Conservation (phyloP, 2,329 filamentous ascomycete genomes). For the Talaromyces sp. region DNA sequence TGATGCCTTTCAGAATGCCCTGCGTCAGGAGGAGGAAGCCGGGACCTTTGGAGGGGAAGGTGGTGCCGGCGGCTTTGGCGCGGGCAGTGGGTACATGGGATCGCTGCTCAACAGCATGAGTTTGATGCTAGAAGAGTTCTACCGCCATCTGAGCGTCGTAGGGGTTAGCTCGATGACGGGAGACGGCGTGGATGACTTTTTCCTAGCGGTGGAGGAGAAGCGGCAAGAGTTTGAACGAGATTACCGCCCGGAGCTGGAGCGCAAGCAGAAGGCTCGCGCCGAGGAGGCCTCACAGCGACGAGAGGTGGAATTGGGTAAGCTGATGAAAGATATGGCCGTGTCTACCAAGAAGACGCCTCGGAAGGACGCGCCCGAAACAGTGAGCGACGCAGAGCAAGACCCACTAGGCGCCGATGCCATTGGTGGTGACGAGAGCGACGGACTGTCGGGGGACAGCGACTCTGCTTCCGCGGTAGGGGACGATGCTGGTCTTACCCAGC, state of each 20-base stretch:
- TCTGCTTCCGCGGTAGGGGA: conserved; percentile 51
- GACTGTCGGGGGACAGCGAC: conserved; percentile 52
- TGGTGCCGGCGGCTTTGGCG: conserved; percentile 51
- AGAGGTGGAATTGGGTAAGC: conserved; percentile 77
- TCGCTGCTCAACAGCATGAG: conserved; percentile 97
- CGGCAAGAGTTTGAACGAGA: conserved; percentile 80
- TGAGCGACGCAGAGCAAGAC: conserved; percentile 47
- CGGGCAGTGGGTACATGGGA: conserved; percentile 92
- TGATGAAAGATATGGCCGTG: conserved; percentile 89
- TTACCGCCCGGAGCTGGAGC: conserved; percentile 87
- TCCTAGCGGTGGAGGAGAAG: conserved; percentile 81
- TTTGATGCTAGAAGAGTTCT: conserved; percentile 94
- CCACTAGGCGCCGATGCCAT: conserved; percentile 34
- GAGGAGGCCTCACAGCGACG: conserved; percentile 64
- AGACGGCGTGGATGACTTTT: conserved; percentile 87
- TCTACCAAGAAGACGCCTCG: conserved; percentile 26
- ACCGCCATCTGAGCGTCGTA: conserved; percentile 86
- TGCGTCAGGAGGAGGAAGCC: conserved; percentile 70
- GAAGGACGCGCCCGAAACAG: conserved; percentile 34
- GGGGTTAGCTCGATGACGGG: conserved; percentile 91
- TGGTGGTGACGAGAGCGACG: conserved; percentile 46
- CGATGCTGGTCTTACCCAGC: conserved; percentile 61
- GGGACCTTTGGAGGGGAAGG: conserved; percentile 71
- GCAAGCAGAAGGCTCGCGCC: conserved; percentile 67
- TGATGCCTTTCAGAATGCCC: conserved; percentile 84